These are phyloP conservation scores for Brassica juncea DNA, from an alignment of 345 rosid genomes.

Conservation along the genomic window DNA sequence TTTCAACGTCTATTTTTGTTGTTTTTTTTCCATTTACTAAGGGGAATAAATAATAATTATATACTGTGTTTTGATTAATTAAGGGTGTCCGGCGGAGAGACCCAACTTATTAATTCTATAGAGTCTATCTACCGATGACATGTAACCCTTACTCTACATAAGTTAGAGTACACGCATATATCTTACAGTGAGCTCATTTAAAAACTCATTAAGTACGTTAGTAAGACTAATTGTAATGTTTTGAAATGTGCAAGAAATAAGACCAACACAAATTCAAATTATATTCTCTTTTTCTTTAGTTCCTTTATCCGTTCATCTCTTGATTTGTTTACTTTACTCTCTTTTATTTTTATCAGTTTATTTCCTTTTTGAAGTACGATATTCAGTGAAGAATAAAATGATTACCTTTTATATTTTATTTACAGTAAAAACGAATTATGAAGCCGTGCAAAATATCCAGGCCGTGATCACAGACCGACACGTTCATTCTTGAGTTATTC, in stretches of 20 bases:
- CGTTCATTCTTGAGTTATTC: slow-evolving; percentile 13
- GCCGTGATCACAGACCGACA: slow-evolving; percentile 13
- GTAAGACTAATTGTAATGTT: no score
- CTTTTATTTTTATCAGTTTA: neutral
- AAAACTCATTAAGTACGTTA: no score
- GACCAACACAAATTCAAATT: neutral
- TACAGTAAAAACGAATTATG: neutral
- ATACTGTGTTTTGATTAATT: no score
- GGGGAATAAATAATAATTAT: neutral
- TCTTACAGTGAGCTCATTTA: neutral
- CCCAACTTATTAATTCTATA: no score
- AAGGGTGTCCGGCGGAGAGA: no score
- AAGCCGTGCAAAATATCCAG: slow-evolving; percentile 21
- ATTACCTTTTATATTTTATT: neutral
- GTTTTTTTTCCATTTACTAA: neutral
- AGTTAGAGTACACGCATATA: neutral
- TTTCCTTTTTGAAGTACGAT: slow-evolving; percentile 8
- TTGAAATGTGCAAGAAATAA: no score
- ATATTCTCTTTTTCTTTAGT: neutral
- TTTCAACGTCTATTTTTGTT: neutral
- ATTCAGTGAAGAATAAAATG: slow-evolving; percentile 8
- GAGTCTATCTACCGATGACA: no score
- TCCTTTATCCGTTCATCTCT: slow-evolving; percentile 11
- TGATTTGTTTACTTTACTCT: neutral
- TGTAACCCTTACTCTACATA: no score